phyloP scores from a whole-genome alignment of 176 grass and related monocot species.

The Triticum urartu region DNA sequence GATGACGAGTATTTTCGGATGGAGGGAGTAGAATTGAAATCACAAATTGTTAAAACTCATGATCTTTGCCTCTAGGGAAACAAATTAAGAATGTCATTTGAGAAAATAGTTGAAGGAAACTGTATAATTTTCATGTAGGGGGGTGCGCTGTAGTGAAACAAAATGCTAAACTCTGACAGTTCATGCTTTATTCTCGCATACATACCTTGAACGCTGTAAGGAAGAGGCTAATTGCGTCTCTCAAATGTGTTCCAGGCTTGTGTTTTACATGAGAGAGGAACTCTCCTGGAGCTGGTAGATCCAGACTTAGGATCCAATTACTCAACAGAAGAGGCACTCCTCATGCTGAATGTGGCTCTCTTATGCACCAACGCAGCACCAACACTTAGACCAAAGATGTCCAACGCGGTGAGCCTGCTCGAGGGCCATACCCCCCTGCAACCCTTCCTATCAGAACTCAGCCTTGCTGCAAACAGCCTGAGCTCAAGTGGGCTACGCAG shows the following conservation, averaged over 20 bases:
- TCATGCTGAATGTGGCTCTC: conserved; percentile 79
- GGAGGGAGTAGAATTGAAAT: neutral
- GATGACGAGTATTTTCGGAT: too few species aligned
- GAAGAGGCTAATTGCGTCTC: conserved; percentile 27
- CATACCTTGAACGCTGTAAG: conserved; percentile 19
- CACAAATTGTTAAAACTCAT: neutral
- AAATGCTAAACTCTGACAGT: neutral
- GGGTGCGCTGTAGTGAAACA: conserved; percentile 8
- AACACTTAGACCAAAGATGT: conserved; percentile 84
- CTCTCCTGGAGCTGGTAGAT: conserved; percentile 81
- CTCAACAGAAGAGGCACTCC: conserved; percentile 68
- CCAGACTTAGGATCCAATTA: conserved; percentile 64
- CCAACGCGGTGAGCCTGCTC: conserved; percentile 79
- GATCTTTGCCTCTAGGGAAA: conserved; percentile 9
- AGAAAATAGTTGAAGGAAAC: neutral
- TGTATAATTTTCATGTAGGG: neutral
- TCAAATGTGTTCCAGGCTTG: conserved; percentile 57
- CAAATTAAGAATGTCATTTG: neutral
- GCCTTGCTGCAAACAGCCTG: conserved; percentile 38
- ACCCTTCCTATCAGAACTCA: conserved; percentile 55
- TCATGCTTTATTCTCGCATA: conserved; percentile 7
- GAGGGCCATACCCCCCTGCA: conserved; percentile 63
- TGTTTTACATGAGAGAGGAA: conserved; percentile 72
- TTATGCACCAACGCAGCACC: conserved; percentile 78
- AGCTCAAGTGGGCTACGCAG: conserved; percentile 41